Base-by-base conservation (phyloP, 2,329 filamentous ascomycete genomes). In the Emergomyces africanus region DNA sequence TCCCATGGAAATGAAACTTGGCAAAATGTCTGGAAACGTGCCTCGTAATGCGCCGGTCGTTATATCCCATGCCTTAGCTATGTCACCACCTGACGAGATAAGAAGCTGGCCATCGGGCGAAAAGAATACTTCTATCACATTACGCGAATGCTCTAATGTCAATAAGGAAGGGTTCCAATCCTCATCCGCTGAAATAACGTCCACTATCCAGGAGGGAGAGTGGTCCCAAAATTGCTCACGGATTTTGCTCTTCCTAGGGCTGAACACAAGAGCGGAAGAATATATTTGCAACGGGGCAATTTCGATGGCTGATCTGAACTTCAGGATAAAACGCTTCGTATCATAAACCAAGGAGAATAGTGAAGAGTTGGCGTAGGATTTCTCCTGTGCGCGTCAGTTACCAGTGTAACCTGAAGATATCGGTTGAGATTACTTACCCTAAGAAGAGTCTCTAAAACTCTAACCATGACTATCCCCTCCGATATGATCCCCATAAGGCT, bases 401-500 rank as follows among this genome's bases (percentile, higher is more conserved):
- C 44, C n/a, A 25, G 6, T 23, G 9, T n/a, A 54, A 5, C 14
- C 30, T 23, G 18, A n/a, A 39, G 8, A 18, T 15, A 9, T 54
- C 20, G n/a, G 6, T 37, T 39, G 14, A 37, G 8, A n/a, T 8
- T 54, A 54, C 51, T 28, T 20, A 54, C 35, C 3, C 28, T 15
- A 15, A 54, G 20, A 5, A 41, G 9, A 1, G 18, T 25, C 14
- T 54, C 51, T 25, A 54, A 37, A 23, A 20, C 33, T 3, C 51
- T 54, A 37, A 39, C 12, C 51, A 54, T 54, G 33, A 35, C n/a
- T 23, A 39, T 41, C 18, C n/a, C 30, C 5, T 49, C 46, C 10
- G 30, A 74, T 63, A 61, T 70, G 74, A 56, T 57, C 51, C 48
- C 37, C 48, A 57, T n/a, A 2, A 44, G 8, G 65, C 66, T 28